Conservation (phyloP, 169 alveolate genomes). For the Plasmodium gonderi region DNA sequence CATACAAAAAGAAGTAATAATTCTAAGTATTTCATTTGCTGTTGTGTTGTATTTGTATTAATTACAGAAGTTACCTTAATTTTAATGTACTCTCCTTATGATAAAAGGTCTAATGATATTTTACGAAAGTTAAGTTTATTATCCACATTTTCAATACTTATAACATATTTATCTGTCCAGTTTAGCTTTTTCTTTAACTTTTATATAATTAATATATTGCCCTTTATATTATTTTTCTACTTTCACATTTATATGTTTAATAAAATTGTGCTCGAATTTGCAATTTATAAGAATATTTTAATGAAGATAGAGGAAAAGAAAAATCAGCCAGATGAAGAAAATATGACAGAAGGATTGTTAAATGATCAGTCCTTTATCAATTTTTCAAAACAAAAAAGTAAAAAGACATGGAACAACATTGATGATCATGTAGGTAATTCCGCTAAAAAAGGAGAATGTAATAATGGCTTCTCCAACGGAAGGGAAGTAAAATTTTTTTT, state of each 20-base stretch:
- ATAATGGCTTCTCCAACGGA: background rate
- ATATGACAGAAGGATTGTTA: slow-evolving; percentile 9
- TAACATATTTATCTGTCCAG: slow-evolving; percentile 38
- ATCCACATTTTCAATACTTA: slow-evolving; percentile 43
- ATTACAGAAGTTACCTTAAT: slow-evolving; percentile 40
- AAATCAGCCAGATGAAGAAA: background rate
- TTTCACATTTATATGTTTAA: slow-evolving; percentile 40
- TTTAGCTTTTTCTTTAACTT: slow-evolving; percentile 40
- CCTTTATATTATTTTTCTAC: slow-evolving; percentile 26
- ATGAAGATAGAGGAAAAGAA: background rate
- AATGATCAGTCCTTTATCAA: slow-evolving; percentile 25
- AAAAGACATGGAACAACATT: background rate
- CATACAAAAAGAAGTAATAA: slow-evolving; percentile 29
- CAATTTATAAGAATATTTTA: slow-evolving; percentile 42
- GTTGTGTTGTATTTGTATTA: slow-evolving; percentile 30
- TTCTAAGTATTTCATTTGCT: slow-evolving; percentile 66
- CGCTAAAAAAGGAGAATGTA: background rate
- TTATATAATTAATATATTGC: slow-evolving; percentile 9
- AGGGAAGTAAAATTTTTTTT: background rate
- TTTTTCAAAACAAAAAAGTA: background rate
- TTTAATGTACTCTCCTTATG: slow-evolving; percentile 68
- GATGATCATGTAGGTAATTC: background rate
- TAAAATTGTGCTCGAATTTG: slow-evolving; percentile 65
- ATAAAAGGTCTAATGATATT: slow-evolving; percentile 64
- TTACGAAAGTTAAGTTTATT: slow-evolving; percentile 34